phyloP scores from a whole-genome alignment of 768 basidiomycete genomes.

The Mycena leptocephala region DNA sequence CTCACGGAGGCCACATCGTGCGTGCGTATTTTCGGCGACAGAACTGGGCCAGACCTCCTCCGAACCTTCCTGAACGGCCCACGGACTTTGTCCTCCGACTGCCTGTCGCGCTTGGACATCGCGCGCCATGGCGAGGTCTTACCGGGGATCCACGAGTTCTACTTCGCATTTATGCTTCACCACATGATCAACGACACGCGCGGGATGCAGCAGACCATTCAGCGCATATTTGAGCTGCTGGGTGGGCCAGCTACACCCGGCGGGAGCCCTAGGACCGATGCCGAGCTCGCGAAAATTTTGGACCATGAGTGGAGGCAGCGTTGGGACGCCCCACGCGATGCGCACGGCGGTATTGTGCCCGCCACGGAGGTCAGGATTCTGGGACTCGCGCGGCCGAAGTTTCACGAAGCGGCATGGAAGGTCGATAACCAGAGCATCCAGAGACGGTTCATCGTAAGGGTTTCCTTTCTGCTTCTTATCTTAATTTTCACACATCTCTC shows the following conservation, averaged over 20 bases:
- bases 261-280: conserved; percentile 11
- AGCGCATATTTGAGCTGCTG: conserved; percentile 68
- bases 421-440: conserved; percentile 28
- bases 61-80: conserved; percentile 69
- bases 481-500: neutral
- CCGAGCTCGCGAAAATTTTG: conserved; percentile 7
- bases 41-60: conserved; percentile 51
- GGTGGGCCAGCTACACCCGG: conserved; percentile 37
- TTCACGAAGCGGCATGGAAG: conserved; percentile 29
- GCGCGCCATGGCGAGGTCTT: conserved; percentile 21
- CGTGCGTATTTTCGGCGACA: conserved; percentile 2
- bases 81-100: conserved; percentile 62
- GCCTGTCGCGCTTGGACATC: conserved; percentile 62
- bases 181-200: conserved; percentile 76
- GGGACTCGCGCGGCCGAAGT: neutral
- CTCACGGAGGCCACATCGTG: conserved; percentile 53
- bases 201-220: conserved; percentile 67
- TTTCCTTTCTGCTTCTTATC: neutral
- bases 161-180: conserved; percentile 66
- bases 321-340: neutral
- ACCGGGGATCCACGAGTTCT: conserved; percentile 49
- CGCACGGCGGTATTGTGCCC: conserved; percentile 3
- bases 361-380: conserved; percentile 14
- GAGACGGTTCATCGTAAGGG: conserved; percentile 18
- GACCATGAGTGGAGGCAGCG: conserved; percentile 26